Base-by-base conservation (phyloP, 1,284 basidiomycete species). In the Apiotrichum brassicae region DNA sequence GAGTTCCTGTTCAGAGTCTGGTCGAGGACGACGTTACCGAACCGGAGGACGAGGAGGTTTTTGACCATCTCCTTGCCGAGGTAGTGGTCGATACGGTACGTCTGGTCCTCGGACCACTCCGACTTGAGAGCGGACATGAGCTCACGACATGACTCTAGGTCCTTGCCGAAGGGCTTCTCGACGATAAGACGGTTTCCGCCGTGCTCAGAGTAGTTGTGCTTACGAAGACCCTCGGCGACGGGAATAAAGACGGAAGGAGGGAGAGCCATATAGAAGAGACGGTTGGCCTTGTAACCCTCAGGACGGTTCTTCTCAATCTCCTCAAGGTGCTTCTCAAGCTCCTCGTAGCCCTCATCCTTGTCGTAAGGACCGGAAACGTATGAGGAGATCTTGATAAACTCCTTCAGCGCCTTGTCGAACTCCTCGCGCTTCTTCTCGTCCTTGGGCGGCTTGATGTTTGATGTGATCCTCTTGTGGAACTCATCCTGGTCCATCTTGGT, bases 21-120 rank as follows among this genome's bases (percentile, higher is more conserved):
- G 57, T 83, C 82, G 74, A 95, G 75, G 25, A 91, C 87, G 59
- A 91, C 76, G 74, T 97, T 97, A 57, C 88, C 92, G 67, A 97
- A 97, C 36, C 92, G 84, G 43, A 95, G 78, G 28, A 95, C 88
- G 56, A 97, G 85, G 50, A 97, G 72, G 73, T 97, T 97, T 79
- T 97, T 97, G 71, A 95, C 87, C 92, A 97, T 97, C 79, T 97
- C 92, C 77, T 97, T 97, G 56, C 92, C 92, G 49, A 97, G 84
- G 73, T 97, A 97, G 71, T 97, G 92, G 75, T 97, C 92, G 70
- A 97, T 97, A 56, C 92, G 87, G 82, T 88, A 97, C 9, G 91
- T 97, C 78, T 97, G 92, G 39, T 94, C 87, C 74, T 97, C 92
- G 5, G 79, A 78, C 91, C 91, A 97, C 60, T 88, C 82, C 60